Evolutionary conservation across 306 rosid genomes (phyloP).

Genomic region (Vigna hirtella): DNA sequence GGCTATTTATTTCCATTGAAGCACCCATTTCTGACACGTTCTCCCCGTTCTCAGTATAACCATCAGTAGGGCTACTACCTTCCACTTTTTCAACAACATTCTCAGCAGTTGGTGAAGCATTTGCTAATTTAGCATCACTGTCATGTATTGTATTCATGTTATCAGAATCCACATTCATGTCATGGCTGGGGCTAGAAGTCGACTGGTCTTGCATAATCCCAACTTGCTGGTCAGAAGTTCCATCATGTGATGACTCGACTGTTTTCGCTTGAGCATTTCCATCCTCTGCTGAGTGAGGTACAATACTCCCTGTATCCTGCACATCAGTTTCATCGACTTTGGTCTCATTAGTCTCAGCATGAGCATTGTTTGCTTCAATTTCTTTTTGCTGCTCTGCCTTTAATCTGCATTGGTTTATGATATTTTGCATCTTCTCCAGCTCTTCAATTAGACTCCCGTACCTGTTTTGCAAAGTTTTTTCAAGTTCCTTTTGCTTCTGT

Average conservation of each 20-base stretch:
- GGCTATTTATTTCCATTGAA: constrained; percentile 17
- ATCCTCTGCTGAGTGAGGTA: constrained; percentile 36
- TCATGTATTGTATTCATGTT: constrained; percentile 18
- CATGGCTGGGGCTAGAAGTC: constrained; percentile 25
- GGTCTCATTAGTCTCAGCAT: constrained; percentile 47
- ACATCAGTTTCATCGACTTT: constrained; percentile 37
- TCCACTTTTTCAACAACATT: constrained; percentile 18
- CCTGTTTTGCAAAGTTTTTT: constrained; percentile 61
- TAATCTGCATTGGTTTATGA: constrained; percentile 52
- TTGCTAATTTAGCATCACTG: constrained; percentile 35
- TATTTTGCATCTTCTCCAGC: constrained; percentile 56
- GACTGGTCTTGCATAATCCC: constrained; percentile 34
- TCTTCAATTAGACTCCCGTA: constrained; percentile 61
- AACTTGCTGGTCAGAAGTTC: constrained; percentile 46
- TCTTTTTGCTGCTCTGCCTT: constrained; percentile 53
- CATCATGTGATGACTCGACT: constrained; percentile 42
- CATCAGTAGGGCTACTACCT: background rate
- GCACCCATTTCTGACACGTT: constrained; percentile 5
- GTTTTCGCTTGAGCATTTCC: constrained; percentile 33
- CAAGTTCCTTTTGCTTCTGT: constrained; percentile 82
- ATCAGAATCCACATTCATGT: constrained; percentile 42
- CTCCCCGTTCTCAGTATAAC: background rate
- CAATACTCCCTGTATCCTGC: constrained; percentile 35
- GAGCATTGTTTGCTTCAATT: constrained; percentile 51
- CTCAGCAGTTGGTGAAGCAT: constrained; percentile 23